Percentiles rank a stretch among this genome's conserved stretches.
phyloP scores from a whole-genome alignment of 169 alveolate genomes.

The Sarcocystis neurona region DNA sequence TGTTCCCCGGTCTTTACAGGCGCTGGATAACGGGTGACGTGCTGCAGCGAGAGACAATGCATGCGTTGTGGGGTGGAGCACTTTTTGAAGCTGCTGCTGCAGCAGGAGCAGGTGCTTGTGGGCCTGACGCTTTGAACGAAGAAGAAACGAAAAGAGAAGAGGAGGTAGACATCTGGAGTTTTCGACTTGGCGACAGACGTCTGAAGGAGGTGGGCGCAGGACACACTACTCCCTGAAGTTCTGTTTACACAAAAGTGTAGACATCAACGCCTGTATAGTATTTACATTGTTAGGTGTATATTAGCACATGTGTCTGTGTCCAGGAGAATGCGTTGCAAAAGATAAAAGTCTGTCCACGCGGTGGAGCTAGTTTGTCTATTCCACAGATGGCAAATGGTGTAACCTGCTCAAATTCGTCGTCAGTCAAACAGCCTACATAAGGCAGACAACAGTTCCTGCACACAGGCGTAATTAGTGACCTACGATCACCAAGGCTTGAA shows the following conservation, averaged over 20 bases:
- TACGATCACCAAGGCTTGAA: no score
- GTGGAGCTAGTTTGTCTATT: no score
- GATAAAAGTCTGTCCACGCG: no score
- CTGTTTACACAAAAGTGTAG: background rate
- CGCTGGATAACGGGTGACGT: background rate
- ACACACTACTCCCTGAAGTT: background rate
- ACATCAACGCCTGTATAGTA: no score
- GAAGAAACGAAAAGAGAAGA: background rate
- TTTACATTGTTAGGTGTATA: no score
- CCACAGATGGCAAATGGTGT: no score
- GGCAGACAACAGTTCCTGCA: no score
- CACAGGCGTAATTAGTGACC: no score
- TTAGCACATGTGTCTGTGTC: no score
- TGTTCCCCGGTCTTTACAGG: background rate
- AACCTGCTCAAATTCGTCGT: no score
- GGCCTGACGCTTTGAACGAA: background rate
- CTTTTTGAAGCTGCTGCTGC: constrained; percentile 3
- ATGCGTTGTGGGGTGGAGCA: constrained; percentile 19
- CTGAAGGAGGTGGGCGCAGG: background rate
- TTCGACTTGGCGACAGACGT: background rate
- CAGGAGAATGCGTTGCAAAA: no score
- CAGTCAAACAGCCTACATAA: no score
- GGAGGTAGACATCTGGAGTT: background rate
- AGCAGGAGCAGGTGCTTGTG: background rate
- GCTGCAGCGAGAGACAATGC: background rate